These are phyloP conservation scores for Rhododendron kiyosumense DNA, from an alignment of 148 eudicot genomes.

Conservation along the genomic window DNA sequence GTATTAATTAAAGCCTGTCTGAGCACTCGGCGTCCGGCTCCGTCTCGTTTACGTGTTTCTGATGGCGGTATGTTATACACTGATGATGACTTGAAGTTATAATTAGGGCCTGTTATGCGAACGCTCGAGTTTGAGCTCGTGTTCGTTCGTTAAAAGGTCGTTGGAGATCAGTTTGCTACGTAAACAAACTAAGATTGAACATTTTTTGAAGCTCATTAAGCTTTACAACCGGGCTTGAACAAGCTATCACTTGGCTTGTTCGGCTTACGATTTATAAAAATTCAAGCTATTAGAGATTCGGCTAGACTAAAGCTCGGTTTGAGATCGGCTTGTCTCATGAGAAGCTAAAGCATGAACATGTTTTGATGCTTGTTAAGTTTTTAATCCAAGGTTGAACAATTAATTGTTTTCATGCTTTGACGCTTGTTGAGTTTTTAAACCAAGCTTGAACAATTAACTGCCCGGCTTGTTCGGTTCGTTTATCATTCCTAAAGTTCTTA, in stretches of 20 bases:
- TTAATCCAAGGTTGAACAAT: no score
- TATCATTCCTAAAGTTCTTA: no score
- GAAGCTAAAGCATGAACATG: neutral
- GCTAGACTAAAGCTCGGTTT: neutral
- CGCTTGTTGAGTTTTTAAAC: no score
- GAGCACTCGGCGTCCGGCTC: neutral
- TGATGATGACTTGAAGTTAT: neutral
- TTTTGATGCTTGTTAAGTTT: neutral
- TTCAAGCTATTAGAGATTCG: neutral
- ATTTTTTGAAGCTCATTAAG: no score
- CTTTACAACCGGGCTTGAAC: no score
- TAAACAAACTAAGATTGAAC: neutral
- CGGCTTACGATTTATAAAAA: no score
- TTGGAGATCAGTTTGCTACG: neutral
- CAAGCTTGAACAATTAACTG: no score
- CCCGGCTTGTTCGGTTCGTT: no score
- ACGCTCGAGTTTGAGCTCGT: neutral
- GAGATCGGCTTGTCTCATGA: neutral
- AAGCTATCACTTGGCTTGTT: no score
- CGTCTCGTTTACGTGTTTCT: neutral
- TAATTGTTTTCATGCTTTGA: no score
- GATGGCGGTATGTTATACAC: conserved; percentile 23
- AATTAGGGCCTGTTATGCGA: no score
- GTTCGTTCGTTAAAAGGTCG: no score
- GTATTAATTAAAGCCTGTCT: neutral